phyloP scores from a whole-genome alignment of 345 rosid genomes.

The Firmiana major region DNA sequence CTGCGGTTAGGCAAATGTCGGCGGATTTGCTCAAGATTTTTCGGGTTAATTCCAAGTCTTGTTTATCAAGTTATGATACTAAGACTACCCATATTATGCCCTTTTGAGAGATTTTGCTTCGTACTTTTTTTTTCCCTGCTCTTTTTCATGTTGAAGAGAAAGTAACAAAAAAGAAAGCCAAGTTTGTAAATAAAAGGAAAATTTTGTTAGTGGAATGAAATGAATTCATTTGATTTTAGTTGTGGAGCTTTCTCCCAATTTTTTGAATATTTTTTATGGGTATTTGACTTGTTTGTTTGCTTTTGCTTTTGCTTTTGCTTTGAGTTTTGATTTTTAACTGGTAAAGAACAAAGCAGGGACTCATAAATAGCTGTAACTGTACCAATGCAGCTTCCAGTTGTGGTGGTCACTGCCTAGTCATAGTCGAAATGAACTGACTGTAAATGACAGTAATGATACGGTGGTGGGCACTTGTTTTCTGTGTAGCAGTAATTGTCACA shows the following conservation, averaged over 20 bases:
- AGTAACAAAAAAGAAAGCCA: background rate
- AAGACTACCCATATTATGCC: constrained; percentile 92
- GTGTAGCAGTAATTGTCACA: background rate
- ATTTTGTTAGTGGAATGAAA: constrained; percentile 42
- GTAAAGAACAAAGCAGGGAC: background rate
- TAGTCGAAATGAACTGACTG: background rate
- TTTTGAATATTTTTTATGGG: background rate
- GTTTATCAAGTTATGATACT: constrained; percentile 70
- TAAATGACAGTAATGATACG: background rate
- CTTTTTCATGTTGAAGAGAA: background rate
- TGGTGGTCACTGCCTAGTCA: background rate
- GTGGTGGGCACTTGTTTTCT: background rate
- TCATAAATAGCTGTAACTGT: background rate
- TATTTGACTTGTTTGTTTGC: too few relatives aligned
- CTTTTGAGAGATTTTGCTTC: constrained; percentile 39
- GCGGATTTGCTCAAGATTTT: constrained; percentile 66
- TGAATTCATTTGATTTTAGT: constrained; percentile 23
- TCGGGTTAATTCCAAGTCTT: constrained; percentile 46
- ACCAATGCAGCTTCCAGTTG: background rate
- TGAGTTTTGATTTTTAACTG: background rate
- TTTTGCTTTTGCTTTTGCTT: background rate
- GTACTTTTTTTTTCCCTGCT: background rate
- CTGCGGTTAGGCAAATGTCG: constrained; percentile 65
- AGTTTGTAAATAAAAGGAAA: constrained; percentile 41
- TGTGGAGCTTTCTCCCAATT: too few relatives aligned